A percentile compares a stretch with the other conserved stretches of the same genome.
These are phyloP conservation scores for Parachaetomium inaequale DNA, from an alignment of 495 filamentous ascomycete genomes.

Conservation along the genomic window DNA sequence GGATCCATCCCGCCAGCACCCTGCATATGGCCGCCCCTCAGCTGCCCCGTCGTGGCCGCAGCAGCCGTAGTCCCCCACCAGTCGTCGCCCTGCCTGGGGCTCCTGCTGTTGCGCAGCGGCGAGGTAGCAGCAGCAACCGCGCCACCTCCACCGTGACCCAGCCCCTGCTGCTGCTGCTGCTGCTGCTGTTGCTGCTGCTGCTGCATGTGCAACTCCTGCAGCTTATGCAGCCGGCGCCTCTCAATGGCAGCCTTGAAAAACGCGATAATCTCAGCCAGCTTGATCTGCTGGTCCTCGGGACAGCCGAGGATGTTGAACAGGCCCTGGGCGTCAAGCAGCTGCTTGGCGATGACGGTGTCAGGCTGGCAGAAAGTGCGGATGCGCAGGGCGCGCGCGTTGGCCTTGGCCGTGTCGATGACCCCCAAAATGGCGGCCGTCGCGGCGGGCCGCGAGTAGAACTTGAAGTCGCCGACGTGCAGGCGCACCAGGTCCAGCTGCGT, in stretches of 20 bases:
- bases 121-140: not conserved
- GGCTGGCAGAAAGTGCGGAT: conserved; percentile 46
- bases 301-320: conserved; percentile 38
- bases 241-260: conserved; percentile 41
- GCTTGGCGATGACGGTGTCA: conserved; percentile 47
- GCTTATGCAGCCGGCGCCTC: conserved; percentile 17
- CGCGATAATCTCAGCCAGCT: conserved; percentile 35
- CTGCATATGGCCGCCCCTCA: not conserved
- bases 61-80: conserved; percentile 5
- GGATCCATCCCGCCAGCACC: conserved; percentile 10
- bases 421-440: conserved; percentile 27
- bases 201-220: not conserved
- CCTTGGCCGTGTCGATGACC: conserved; percentile 40
- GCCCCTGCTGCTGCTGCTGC: conserved; percentile 5
- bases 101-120: conserved; percentile 3
- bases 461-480: conserved; percentile 40
- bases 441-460: conserved; percentile 39
- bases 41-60: not conserved
- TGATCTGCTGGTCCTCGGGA: conserved; percentile 31
- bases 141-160: not conserved
- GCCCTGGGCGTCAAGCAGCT: conserved; percentile 39
- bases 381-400: conserved; percentile 39
- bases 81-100: not conserved
- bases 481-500: conserved; percentile 46
- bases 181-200: conserved; percentile 2